Base-by-base conservation (phyloP, 1,284 basidiomycete species). In the Ustilago crameri region DNA sequence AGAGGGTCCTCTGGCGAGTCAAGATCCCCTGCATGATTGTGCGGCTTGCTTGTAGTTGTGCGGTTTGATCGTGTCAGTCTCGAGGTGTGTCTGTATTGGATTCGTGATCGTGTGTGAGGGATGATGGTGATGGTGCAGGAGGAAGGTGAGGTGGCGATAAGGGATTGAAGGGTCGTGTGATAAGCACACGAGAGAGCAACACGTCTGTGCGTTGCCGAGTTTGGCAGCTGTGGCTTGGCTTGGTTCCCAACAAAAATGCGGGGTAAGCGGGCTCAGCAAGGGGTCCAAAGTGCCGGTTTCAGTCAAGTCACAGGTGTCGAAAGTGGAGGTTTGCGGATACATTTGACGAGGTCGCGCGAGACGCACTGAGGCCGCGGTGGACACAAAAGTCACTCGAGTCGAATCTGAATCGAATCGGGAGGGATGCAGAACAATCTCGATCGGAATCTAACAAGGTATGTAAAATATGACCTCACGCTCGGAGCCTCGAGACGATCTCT, bases 11-110 rank as follows among this genome's bases (percentile, higher is more conserved):
- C 35, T 61, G 65, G 17, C 65, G 53, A 27, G 65, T 62, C 34
- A 62, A 49, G 27, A 68, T 46, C 2, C 58, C 20, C 51, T 61
- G 59, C 65, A 68, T 68, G n/a, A n/a, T n/a, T n/a, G n/a, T 37
- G 14, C n/a, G 35, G 15, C 17, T n/a, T 20, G 30, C 30, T 12
- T 30, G 30, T 30, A 30, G 7, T n/a, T n/a, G n/a, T 44, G 47
- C 2, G 42, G 10, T 27, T 10, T 23, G 23, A 14, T 27, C 42
- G 12, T 34, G 35, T 7, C 22, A 34, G 32, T 24, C 9, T 23
- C 17, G 9, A 34, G 32, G 9, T 34, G 15, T 34, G 15, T 34
- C 15, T 15, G n/a, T n/a, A n/a, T n/a, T n/a, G n/a, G 41, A 5
- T 8, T 42, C 9, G 23, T 23, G 41, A 23, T 22, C 20, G 12